Evolutionary conservation across 2,329 filamentous ascomycete genomes (phyloP).

Genomic region (Chrysosporium keratinophilum): DNA sequence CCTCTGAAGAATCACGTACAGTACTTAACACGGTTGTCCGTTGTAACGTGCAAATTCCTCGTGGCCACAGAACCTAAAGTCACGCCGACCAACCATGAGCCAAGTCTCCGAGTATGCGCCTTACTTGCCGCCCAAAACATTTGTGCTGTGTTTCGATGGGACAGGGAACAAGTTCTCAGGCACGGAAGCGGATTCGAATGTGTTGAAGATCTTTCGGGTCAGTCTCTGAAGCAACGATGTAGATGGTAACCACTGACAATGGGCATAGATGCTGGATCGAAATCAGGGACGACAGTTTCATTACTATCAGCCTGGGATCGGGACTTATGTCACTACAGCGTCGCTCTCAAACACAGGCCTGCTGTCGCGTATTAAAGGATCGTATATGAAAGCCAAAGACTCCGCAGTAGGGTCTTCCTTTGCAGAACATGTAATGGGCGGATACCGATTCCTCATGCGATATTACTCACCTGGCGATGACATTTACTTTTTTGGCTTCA

Average conservation of each 20-base stretch:
- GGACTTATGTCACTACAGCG: constrained; percentile 34
- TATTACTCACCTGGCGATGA: constrained; percentile 43
- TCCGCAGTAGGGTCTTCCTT: constrained; percentile 28
- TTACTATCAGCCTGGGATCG: constrained; percentile 30
- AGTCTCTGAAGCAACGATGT: constrained; percentile 4
- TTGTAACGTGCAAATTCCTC: neutral
- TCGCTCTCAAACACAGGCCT: constrained; percentile 28
- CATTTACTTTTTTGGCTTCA: constrained; percentile 49
- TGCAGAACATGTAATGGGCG: constrained; percentile 44
- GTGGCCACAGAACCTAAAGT: neutral
- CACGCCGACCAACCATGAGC: constrained; percentile 1
- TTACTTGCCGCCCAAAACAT: constrained; percentile 35
- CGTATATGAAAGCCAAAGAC: constrained; percentile 17
- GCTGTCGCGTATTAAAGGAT: constrained; percentile 19
- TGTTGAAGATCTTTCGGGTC: constrained; percentile 39
- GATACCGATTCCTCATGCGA: constrained; percentile 48
- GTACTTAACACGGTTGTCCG: too few species aligned
- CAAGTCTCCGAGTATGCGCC: constrained; percentile 16
- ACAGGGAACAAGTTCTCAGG: constrained; percentile 25
- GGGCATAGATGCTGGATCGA: constrained; percentile 33
- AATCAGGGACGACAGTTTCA: constrained; percentile 17
- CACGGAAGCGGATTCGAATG: constrained; percentile 42
- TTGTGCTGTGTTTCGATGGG: constrained; percentile 21
- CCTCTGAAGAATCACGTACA: too few species aligned
- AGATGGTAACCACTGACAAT: neutral